phyloP scores from a whole-genome alignment of 352 stramenopile species.

The Phytophthora idaei region DNA sequence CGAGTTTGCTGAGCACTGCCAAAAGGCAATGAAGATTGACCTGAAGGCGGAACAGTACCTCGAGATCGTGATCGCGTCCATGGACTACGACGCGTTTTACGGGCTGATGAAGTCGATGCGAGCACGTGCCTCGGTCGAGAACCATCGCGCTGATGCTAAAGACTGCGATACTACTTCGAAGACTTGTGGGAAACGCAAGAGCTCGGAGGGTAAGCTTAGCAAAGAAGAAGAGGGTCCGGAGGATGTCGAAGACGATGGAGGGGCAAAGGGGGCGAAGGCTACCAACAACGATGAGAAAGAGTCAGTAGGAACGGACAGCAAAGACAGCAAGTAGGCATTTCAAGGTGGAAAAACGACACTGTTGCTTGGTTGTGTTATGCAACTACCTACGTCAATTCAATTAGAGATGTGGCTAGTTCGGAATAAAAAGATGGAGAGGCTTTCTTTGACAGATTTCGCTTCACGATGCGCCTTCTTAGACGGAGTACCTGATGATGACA shows the following conservation, averaged over 20 bases:
- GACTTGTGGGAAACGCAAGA: conserved; percentile 28
- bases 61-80: conserved; percentile 78
- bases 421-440: conserved; percentile 15
- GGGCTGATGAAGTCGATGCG: conserved; percentile 79
- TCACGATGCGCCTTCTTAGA: conserved; percentile 13
- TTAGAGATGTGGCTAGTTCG: conserved; percentile 5
- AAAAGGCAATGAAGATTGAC: conserved; percentile 61
- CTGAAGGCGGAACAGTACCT: conserved; percentile 70
- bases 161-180: conserved; percentile 15
- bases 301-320: conserved; percentile 18
- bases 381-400: background rate
- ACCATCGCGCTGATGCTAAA: conserved; percentile 39
- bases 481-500: conserved; percentile 29
- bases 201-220: conserved; percentile 26
- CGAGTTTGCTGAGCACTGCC: conserved; percentile 60
- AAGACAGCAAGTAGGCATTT: conserved; percentile 32
- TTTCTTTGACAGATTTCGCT: background rate
- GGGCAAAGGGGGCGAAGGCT: conserved; percentile 24
- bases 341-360: background rate
- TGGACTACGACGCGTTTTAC: conserved; percentile 81
- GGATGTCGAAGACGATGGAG: conserved; percentile 31
- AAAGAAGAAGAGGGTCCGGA: conserved; percentile 34
- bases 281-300: conserved; percentile 31
- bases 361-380: conserved; percentile 4
- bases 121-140: conserved; percentile 52